A percentile compares a stretch with the other conserved stretches of the same genome.
These are phyloP conservation scores for Streptanthus diversifolius DNA, from an alignment of 345 rosid species.

Conservation along the genomic window DNA sequence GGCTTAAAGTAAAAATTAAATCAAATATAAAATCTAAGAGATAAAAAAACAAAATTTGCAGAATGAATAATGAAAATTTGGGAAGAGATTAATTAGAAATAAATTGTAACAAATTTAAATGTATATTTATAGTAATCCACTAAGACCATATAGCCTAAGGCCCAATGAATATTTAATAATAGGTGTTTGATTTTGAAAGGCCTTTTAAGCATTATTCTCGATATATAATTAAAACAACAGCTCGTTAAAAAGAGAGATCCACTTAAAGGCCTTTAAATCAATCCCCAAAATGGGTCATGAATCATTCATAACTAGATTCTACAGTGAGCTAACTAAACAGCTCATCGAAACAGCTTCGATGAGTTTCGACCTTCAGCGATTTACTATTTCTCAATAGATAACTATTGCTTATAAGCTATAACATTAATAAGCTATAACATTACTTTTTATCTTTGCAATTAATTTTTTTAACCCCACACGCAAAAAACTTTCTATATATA, in stretches of 20 bases:
- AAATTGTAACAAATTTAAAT: no score
- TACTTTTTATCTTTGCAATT: conserved; percentile 20
- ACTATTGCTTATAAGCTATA: neutral
- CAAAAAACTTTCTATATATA: conserved; percentile 34
- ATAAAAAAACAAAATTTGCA: no score
- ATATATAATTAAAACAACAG: neutral
- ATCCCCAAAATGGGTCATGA: neutral
- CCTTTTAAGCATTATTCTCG: neutral
- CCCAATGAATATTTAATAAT: neutral
- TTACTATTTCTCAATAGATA: neutral
- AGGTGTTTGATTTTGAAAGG: neutral
- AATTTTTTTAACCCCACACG: conserved; percentile 31
- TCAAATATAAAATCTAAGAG: no score
- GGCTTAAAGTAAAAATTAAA: no score
- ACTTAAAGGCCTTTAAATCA: neutral
- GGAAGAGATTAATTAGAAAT: no score
- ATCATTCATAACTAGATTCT: neutral
- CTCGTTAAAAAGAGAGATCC: neutral
- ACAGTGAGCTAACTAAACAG: neutral
- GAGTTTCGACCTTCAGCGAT: neutral
- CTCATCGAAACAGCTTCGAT: no score
- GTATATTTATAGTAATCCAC: no score
- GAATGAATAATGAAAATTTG: no score
- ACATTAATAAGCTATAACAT: neutral
- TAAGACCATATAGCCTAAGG: no score